Base-by-base conservation (phyloP, 1,139 yeast species). In the Kodamaea arcana region DNA sequence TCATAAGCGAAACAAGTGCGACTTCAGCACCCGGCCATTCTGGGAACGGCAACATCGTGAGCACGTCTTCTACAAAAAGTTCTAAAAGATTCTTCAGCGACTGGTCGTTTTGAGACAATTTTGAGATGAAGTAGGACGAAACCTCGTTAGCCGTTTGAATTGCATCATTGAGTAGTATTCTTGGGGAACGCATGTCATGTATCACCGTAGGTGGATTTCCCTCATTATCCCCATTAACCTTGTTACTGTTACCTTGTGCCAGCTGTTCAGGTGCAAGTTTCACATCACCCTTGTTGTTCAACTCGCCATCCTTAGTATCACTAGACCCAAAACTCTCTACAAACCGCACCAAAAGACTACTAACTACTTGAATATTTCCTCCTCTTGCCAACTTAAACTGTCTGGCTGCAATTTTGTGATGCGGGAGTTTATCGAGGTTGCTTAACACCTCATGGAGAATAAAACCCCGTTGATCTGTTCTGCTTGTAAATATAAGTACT, bases 1-100 rank as follows among this genome's bases (percentile, higher is more conserved):
- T 63, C 39, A 71, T 57, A 3, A 80, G 41, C 1, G 76, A 59
- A 3, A 56, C 52, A 4, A 80, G 52, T 14, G 81, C 42, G 0
- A 64, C 44, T 37, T 77, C 84, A 0, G 80, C 64, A 0, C 75
- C 75, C 0, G 85, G 67, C 76, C 82, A 83, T 37, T 78, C 81
- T 0, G 87, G 84, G 12, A 54, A 56, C 3, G 61, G 52, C 3
- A 82, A 47, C 35, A 82, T 56, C 0, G 49, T 45, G 5, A 77
- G 41, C 22, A 84, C 56, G 47, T 85, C 94, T 27, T 72, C 75
- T 2, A 80, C 46, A 21, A 81, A 61, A 10, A 68, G 46, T 26
- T 80, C 83, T 27, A 83, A 50, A 0, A 68, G 47, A 20, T 55
- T 60, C 29, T 69, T 72, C 17, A 54, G 56, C n/a, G 60, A 56